Conservation (phyloP, 108 stramenopile genomes). For the Fragilaria radians region DNA sequence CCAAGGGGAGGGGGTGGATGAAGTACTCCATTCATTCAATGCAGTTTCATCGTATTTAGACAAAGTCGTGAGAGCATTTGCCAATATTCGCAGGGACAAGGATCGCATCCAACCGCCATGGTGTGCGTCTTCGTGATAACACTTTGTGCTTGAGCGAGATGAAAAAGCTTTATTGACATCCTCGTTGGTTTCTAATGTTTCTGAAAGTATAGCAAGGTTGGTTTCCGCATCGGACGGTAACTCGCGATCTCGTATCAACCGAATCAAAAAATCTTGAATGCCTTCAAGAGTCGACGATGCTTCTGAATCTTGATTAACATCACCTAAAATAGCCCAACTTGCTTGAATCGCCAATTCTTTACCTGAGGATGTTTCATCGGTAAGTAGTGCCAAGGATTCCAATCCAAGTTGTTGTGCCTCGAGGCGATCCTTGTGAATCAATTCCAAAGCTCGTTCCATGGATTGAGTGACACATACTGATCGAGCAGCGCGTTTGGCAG, state of each 20-base stretch:
- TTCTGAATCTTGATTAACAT: not conserved
- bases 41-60: no score
- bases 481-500: not conserved
- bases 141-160: not conserved
- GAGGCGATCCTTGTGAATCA: constrained; percentile 53
- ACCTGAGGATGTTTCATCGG: constrained; percentile 29
- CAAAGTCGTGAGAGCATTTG: constrained; percentile 28
- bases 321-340: constrained; percentile 1
- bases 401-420: constrained; percentile 54
- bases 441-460: constrained; percentile 32
- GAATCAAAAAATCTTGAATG: not conserved
- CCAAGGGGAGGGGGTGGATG: not conserved
- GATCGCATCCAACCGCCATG: constrained; percentile 33
- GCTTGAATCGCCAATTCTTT: constrained; percentile 12
- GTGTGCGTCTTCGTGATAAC: constrained; percentile 13
- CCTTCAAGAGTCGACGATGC: not conserved
- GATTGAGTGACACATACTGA: constrained; percentile 7
- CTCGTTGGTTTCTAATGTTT: not conserved
- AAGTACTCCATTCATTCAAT: constrained; percentile 8
- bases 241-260: constrained; percentile 7
- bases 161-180: not conserved
- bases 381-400: constrained; percentile 53
- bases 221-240: not conserved
- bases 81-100: constrained; percentile 26
- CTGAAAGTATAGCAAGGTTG: not conserved